Conservation (phyloP, 495 filamentous ascomycete species). For the Penicillium daleae region DNA sequence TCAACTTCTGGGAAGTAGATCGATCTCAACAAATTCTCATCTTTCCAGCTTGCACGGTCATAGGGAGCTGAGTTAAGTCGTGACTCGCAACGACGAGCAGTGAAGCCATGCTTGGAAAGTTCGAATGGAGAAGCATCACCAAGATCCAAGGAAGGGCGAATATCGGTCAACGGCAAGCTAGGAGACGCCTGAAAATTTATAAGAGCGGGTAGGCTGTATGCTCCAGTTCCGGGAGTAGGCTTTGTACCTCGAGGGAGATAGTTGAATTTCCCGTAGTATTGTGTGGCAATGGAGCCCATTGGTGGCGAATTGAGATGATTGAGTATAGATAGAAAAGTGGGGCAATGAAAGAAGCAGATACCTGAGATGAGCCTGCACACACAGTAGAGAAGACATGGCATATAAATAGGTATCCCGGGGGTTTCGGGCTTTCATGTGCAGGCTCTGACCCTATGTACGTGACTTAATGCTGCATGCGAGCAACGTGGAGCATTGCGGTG, state of each 20-base stretch:
- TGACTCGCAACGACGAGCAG: background rate
- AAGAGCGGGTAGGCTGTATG: background rate
- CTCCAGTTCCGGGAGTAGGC: background rate
- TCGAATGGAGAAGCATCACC: background rate
- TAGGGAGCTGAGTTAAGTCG: background rate
- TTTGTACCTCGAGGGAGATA: background rate
- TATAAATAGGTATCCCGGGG: background rate
- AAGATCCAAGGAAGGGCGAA: background rate
- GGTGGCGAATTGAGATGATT: background rate
- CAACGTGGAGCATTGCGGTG: background rate
- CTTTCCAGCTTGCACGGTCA: background rate
- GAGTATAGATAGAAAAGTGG: background rate
- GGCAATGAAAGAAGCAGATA: background rate
- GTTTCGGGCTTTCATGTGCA: background rate
- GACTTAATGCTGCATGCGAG: background rate
- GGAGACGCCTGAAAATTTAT: background rate
- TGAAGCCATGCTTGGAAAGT: background rate
- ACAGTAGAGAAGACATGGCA: background rate
- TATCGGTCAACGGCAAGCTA: background rate
- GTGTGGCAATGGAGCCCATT: background rate
- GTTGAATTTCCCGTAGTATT: background rate
- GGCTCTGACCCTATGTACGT: background rate
- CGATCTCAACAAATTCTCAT: background rate
- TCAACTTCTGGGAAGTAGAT: background rate
- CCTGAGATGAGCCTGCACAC: background rate